Conservation (phyloP, 2,329 filamentous ascomycete species). For the Apiospora koreana region DNA sequence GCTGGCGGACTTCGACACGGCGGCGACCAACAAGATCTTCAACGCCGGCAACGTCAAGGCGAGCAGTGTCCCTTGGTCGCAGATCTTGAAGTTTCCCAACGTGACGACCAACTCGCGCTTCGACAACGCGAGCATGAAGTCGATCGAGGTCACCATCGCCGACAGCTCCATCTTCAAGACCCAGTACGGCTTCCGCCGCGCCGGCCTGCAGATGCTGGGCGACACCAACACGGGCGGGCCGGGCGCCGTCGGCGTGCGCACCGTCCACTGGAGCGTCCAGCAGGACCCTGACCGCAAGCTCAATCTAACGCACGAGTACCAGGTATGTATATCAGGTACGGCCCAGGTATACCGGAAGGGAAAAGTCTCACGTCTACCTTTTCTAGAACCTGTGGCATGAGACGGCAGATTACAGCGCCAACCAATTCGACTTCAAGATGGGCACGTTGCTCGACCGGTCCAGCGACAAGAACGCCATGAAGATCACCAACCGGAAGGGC, state of each 20-base stretch:
- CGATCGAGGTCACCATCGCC: slow-evolving; percentile 45
- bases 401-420: slow-evolving; percentile 29
- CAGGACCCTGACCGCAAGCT: slow-evolving; percentile 29
- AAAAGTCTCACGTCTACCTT: slow-evolving; percentile 14
- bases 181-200: slow-evolving; percentile 47
- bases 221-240: slow-evolving; percentile 42
- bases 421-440: slow-evolving; percentile 37
- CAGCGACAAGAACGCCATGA: slow-evolving; percentile 40
- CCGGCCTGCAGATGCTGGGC: slow-evolving; percentile 43
- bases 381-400: slow-evolving; percentile 36
- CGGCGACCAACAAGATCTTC: slow-evolving; percentile 30
- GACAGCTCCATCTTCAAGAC: slow-evolving; percentile 46
- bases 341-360: slow-evolving; percentile 13
- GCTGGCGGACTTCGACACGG: slow-evolving; percentile 32
- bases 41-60: slow-evolving; percentile 32
- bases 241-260: slow-evolving; percentile 32
- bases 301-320: slow-evolving; percentile 35
- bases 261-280: slow-evolving; percentile 33
- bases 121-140: slow-evolving; percentile 38
- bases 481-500: slow-evolving; percentile 41
- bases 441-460: slow-evolving; percentile 37
- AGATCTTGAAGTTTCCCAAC: slow-evolving; percentile 28
- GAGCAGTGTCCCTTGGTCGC: slow-evolving; percentile 28
- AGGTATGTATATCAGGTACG: slow-evolving; percentile 21
- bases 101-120: slow-evolving; percentile 36